These are phyloP conservation scores for Trifolium pratense DNA, from an alignment of 306 rosid genomes.

Conservation along the genomic window DNA sequence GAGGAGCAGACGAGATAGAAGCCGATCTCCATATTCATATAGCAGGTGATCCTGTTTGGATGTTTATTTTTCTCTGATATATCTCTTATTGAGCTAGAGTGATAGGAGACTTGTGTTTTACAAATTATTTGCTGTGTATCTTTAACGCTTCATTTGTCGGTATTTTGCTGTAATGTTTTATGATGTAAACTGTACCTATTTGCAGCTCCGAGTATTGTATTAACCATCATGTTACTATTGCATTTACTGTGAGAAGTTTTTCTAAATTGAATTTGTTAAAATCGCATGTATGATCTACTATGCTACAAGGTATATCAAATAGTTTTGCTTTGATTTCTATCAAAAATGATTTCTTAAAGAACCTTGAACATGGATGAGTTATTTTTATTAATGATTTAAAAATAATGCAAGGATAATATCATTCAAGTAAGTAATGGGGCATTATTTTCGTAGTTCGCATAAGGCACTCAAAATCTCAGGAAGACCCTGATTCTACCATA, in stretches of 20 bases:
- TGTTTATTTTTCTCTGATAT: slow-evolving; percentile 46
- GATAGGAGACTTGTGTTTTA: slow-evolving; percentile 42
- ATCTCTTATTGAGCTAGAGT: slow-evolving; percentile 32
- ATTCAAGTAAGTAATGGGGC: neutral
- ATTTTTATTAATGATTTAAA: neutral
- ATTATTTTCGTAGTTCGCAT: neutral
- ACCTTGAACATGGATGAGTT: neutral
- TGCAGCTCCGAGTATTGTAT: neutral
- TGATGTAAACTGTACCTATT: slow-evolving; percentile 1
- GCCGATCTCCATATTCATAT: slow-evolving; percentile 81
- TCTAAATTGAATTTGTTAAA: neutral
- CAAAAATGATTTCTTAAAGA: neutral
- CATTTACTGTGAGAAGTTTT: neutral
- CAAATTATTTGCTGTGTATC: slow-evolving; percentile 44
- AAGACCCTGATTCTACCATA: neutral
- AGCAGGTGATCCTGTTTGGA: slow-evolving; percentile 90
- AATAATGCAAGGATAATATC: neutral
- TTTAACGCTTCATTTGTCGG: slow-evolving; percentile 39
- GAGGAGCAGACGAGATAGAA: slow-evolving; percentile 82
- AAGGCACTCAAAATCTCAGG: neutral
- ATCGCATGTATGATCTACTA: neutral
- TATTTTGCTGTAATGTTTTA: slow-evolving; percentile 24
- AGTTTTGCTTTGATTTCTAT: neutral
- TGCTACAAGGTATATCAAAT: neutral
- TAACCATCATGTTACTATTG: neutral